Evolutionary conservation across 139 green algal species (phyloP).

Genomic region (Edaphochlamys debaryana): DNA sequence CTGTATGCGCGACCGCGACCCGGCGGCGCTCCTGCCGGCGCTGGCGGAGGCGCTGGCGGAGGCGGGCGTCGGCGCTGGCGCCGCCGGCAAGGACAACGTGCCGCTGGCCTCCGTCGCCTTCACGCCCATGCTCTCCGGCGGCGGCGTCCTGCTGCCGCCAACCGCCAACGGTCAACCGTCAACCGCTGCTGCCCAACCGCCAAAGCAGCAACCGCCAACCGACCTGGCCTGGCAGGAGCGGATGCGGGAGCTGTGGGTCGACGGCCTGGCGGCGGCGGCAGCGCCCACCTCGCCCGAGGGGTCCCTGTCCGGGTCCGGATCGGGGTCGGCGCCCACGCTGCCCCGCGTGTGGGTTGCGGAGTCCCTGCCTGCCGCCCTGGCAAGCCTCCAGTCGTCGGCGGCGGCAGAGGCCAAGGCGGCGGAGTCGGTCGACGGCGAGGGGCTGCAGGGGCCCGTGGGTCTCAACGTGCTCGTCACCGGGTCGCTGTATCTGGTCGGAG

Average conservation of each 20-base stretch:
- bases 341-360: conserved; percentile 45
- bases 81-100: background rate
- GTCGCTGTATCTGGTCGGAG: conserved; percentile 95
- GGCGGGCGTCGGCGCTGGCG: background rate
- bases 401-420: conserved; percentile 30
- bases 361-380: conserved; percentile 70
- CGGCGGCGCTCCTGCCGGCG: conserved; percentile 74
- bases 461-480: conserved; percentile 94
- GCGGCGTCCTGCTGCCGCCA: conserved; percentile 58
- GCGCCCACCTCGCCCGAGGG: background rate
- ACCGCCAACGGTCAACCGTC: too few species aligned
- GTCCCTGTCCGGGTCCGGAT: background rate
- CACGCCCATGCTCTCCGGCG: conserved; percentile 50
- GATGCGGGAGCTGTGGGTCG: conserved; percentile 25
- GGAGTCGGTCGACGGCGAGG: too few species aligned
- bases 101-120: conserved; percentile 21
- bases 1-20: conserved; percentile 92
- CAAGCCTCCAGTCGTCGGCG: conserved; percentile 68
- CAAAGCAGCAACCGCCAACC: background rate
- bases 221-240: conserved; percentile 44
- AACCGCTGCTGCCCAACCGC: background rate
- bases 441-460: conserved; percentile 3
- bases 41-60: conserved; percentile 53
- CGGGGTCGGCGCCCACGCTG: background rate
- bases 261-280: background rate